phyloP scores from a whole-genome alignment of 148 eudicot genomes.

The Salicornia ramosissima region DNA sequence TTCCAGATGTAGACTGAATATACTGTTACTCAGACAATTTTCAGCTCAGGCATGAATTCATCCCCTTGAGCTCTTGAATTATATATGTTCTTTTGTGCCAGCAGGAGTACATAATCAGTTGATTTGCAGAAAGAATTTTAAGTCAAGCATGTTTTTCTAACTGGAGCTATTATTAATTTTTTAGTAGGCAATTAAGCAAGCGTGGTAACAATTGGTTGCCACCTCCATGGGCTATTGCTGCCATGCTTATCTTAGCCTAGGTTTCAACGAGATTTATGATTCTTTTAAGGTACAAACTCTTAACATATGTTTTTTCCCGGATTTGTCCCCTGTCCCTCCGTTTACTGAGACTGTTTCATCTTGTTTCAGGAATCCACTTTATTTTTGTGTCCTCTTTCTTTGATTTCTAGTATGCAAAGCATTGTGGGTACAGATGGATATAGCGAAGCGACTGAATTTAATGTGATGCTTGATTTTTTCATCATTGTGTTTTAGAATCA shows the following conservation, averaged over 20 bases:
- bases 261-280: conserved; percentile 98
- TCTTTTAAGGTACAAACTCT: conserved; percentile 60
- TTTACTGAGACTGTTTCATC: conserved; percentile 4
- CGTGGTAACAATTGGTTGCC: conserved; percentile 94
- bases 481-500: too few relatives aligned
- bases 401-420: conserved; percentile 74
- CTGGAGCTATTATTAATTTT: conserved; percentile 2
- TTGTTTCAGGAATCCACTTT: conserved; percentile 84
- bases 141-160: not conserved
- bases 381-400: conserved; percentile 68
- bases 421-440: conserved; percentile 96
- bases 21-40: conserved; percentile 89
- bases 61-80: not conserved
- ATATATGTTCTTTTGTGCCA: not conserved
- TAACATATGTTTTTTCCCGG: not conserved
- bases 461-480: too few relatives aligned
- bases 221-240: conserved; percentile 98
- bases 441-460: too few relatives aligned
- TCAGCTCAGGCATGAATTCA: conserved; percentile 81
- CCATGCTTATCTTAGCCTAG: conserved; percentile 68
- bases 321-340: not conserved
- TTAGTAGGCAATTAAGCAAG: conserved; percentile 95
- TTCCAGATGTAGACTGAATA: conserved; percentile 90
- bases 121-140: not conserved
- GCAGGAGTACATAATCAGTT: not conserved